These are phyloP conservation scores for Crithidia brevicula DNA, from an alignment of 208 protist genomes.

Conservation along the genomic window DNA sequence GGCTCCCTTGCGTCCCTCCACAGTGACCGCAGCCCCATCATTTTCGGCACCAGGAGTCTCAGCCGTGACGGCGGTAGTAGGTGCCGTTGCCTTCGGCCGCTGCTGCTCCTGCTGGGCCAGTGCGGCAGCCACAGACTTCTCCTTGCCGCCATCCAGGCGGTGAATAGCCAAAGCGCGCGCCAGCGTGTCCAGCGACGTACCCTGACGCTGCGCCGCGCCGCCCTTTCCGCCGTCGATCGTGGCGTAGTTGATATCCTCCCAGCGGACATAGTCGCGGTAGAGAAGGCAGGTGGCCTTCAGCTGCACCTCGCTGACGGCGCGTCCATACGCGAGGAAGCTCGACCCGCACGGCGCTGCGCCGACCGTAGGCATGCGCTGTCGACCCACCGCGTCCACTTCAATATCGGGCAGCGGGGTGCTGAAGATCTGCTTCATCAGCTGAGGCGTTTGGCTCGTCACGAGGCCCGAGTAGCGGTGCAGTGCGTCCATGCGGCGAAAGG, in stretches of 20 bases:
- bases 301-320: slow-evolving; percentile 65
- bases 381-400: slow-evolving; percentile 68
- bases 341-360: slow-evolving; percentile 47
- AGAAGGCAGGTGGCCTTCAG: slow-evolving; percentile 72
- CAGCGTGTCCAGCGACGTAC: slow-evolving; percentile 10
- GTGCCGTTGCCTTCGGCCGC: slow-evolving; percentile 1
- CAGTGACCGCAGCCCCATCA: not conserved
- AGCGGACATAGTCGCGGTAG: slow-evolving; percentile 77
- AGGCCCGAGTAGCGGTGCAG: slow-evolving; percentile 78
- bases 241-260: slow-evolving; percentile 85
- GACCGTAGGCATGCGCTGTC: slow-evolving; percentile 77
- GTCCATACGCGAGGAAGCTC: slow-evolving; percentile 66
- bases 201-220: too few relatives aligned
- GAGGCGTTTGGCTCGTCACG: slow-evolving; percentile 49
- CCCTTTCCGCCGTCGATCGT: slow-evolving; percentile 28
- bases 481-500: slow-evolving; percentile 63
- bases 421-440: slow-evolving; percentile 78
- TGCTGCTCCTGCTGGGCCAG: slow-evolving; percentile 12
- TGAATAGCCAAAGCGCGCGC: slow-evolving; percentile 24
- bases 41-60: slow-evolving; percentile 7
- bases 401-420: slow-evolving; percentile 59
- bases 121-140: slow-evolving; percentile 17
- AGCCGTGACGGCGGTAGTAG: not conserved
- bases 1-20: not conserved
- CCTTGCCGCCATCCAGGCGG: slow-evolving; percentile 19